Percentiles rank a stretch among this genome's conserved stretches.
These are phyloP conservation scores for Xylaria sp. DNA, from an alignment of 2,329 filamentous ascomycete genomes.

Conservation along the genomic window DNA sequence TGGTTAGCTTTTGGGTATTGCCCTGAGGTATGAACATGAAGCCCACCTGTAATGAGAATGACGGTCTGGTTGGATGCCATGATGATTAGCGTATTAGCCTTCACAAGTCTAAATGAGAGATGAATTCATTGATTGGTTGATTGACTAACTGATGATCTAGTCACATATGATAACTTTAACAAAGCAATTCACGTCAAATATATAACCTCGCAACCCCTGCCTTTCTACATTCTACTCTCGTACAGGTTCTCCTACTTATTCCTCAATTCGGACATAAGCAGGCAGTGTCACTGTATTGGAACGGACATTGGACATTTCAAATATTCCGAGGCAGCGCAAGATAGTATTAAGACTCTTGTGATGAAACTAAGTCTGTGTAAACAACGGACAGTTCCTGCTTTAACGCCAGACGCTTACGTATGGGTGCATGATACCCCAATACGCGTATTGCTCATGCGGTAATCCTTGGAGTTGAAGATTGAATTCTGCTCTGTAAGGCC, in stretches of 20 bases:
- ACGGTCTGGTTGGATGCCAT: slow-evolving; percentile 44
- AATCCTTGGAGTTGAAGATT: neutral
- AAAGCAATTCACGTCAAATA: neutral
- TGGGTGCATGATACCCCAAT: neutral
- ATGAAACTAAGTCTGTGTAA: neutral
- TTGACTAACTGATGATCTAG: neutral
- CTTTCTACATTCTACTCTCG: neutral
- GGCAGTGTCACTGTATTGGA: neutral
- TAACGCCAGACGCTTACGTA: neutral
- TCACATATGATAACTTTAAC: neutral
- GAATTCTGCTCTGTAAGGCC: neutral
- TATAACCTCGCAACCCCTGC: neutral
- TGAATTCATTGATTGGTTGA: neutral
- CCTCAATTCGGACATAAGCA: slow-evolving; percentile 14
- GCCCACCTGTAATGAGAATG: slow-evolving; percentile 50
- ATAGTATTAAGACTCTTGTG: neutral
- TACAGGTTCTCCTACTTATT: neutral
- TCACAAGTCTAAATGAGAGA: neutral
- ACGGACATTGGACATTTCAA: slow-evolving; percentile 22
- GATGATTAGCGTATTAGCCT: neutral
- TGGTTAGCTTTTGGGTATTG: neutral
- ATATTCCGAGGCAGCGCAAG: slow-evolving; percentile 7
- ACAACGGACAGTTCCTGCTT: neutral
- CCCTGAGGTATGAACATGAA: neutral
- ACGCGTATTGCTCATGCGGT: neutral